Conservation (phyloP, 345 rosid species). For the Orychophragmus violaceus region DNA sequence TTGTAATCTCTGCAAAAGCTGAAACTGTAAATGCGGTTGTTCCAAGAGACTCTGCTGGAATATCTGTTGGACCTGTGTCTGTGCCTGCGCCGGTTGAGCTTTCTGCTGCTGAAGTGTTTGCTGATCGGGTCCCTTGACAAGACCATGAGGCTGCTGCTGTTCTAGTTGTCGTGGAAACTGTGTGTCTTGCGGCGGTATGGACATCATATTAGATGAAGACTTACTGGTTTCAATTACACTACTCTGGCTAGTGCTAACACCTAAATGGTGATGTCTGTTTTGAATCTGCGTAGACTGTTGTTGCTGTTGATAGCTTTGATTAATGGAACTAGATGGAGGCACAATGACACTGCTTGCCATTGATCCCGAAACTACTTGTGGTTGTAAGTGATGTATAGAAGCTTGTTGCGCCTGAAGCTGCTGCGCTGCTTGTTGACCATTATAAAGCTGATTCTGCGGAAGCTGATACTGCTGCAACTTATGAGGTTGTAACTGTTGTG, state of each 20-base stretch:
- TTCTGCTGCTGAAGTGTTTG: constrained; percentile 65
- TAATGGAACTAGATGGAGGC: constrained; percentile 17
- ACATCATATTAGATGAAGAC: constrained; percentile 46
- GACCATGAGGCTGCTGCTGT: constrained; percentile 52
- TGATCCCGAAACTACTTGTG: constrained; percentile 27
- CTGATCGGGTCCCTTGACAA: constrained; percentile 52
- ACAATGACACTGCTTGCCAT: constrained; percentile 23
- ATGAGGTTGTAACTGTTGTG: constrained; percentile 24
- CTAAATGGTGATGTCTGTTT: constrained; percentile 17
- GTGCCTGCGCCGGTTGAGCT: too few relatives aligned
- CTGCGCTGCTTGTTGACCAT: constrained; percentile 20
- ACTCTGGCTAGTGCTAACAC: constrained; percentile 30
- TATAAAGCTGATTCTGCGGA: constrained; percentile 39
- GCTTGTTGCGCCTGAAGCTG: constrained; percentile 25
- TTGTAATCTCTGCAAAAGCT: constrained; percentile 64
- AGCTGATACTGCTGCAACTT: constrained; percentile 33
- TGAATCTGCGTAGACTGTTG: constrained; percentile 26
- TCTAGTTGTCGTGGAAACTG: constrained; percentile 59
- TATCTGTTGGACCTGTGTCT: constrained; percentile 48
- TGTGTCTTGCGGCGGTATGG: constrained; percentile 55
- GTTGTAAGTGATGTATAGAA: constrained; percentile 30
- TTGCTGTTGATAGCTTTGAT: constrained; percentile 29
- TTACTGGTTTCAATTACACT: constrained; percentile 33
- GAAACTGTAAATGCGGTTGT: constrained; percentile 72
- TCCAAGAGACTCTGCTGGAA: constrained; percentile 66